Conservation (phyloP, 2,329 filamentous ascomycete species). For the Colletotrichum euphorbiae region DNA sequence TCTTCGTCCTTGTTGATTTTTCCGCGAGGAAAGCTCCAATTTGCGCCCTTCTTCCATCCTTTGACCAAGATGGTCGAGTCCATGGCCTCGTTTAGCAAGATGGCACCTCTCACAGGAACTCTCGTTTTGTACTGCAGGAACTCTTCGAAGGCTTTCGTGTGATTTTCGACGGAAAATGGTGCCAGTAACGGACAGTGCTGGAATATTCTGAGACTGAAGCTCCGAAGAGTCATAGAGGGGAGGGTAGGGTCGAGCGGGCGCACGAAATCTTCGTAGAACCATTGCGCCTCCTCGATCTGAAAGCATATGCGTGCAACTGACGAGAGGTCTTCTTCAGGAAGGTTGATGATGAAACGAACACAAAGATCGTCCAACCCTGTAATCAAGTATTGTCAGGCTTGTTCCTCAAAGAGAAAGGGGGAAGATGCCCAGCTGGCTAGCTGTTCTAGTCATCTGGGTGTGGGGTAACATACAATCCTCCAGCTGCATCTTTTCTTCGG, state of each 20-base stretch:
- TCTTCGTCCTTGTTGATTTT: conserved; percentile 99
- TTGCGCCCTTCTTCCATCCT: conserved; percentile 96
- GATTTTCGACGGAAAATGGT: conserved; percentile 80
- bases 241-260: conserved; percentile 87
- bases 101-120: conserved; percentile 92
- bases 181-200: conserved; percentile 92
- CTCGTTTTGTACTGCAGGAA: conserved; percentile 95
- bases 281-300: conserved; percentile 98
- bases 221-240: conserved; percentile 85
- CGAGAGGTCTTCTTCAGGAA: conserved; percentile 89
- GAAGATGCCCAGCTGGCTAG: conserved; percentile 37
- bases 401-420: neutral
- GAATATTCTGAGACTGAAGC: conserved; percentile 91
- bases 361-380: conserved; percentile 96
- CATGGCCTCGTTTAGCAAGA: conserved; percentile 94
- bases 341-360: conserved; percentile 97
- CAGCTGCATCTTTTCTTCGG: conserved; percentile 83
- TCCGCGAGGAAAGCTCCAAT: conserved; percentile 95
- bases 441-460: conserved; percentile 6
- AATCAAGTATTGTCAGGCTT: conserved; percentile 35
- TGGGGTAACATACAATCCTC: conserved; percentile 78
- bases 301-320: conserved; percentile 96
- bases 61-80: conserved; percentile 93
- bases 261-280: conserved; percentile 99
- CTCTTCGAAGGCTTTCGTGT: conserved; percentile 86